These are phyloP conservation scores for Hanseniaspora pseudoguilliermondii DNA, from an alignment of 805 yeast species.

Conservation along the genomic window DNA sequence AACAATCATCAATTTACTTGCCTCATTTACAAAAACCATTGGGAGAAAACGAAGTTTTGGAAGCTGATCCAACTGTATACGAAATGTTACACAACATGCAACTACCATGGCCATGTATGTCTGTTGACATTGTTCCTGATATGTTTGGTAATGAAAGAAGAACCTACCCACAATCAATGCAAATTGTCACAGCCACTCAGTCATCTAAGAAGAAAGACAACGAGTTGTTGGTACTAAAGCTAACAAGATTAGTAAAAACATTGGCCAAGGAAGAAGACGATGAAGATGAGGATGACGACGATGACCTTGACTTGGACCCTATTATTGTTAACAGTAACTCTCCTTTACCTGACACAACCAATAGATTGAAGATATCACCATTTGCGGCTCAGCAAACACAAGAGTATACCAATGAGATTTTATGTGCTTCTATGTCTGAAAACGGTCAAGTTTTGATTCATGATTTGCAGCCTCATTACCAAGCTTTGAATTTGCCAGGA, in stretches of 20 bases:
- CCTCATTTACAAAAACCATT: conserved; percentile 83
- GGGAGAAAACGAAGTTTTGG: conserved; percentile 90
- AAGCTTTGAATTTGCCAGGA: conserved; percentile 83
- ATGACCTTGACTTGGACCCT: conserved; percentile 70
- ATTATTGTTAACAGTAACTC: conserved; percentile 74
- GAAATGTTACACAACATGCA: conserved; percentile 92
- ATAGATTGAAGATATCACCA: conserved; percentile 76
- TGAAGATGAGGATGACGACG: conserved; percentile 61
- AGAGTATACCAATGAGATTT: conserved; percentile 47
- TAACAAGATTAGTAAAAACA: conserved; percentile 73
- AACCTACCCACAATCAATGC: conserved; percentile 74
- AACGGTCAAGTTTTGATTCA: conserved; percentile 78
- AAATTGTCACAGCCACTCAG: conserved; percentile 85
- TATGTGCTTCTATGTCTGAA: conserved; percentile 81
- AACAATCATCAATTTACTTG: conserved; percentile 42
- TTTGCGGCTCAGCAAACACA: conserved; percentile 34
- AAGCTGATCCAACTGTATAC: conserved; percentile 91
- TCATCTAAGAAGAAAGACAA: conserved; percentile 79
- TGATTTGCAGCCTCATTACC: conserved; percentile 67
- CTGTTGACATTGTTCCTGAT: conserved; percentile 82
- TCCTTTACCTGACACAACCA: conserved; percentile 70
- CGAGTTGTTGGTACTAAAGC: conserved; percentile 71
- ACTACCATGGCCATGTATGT: conserved; percentile 93
- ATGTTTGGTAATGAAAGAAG: conserved; percentile 77
- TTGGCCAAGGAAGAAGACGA: conserved; percentile 63